These are phyloP conservation scores for Coemansia sp. DNA, from an alignment of 192 early-diverging fungal genomes.

Conservation along the genomic window DNA sequence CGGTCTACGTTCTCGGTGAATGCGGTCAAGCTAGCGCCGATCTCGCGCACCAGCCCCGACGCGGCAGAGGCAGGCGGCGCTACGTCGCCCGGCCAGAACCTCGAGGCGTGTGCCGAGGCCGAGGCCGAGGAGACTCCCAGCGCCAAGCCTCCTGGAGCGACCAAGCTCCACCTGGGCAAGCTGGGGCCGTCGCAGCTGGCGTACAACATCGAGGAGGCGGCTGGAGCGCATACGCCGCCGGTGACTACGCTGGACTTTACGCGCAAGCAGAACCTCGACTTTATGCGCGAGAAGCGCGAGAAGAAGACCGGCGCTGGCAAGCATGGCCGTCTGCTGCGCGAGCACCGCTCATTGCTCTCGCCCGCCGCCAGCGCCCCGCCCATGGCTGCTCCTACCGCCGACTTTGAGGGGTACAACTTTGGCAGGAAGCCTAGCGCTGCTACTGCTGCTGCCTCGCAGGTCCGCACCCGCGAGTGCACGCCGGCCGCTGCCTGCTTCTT, in stretches of 20 bases:
- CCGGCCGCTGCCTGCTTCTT: constrained; percentile 4
- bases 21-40: constrained; percentile 48
- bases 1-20: constrained; percentile 52
- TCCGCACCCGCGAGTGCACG: constrained; percentile 9
- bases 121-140: constrained; percentile 11
- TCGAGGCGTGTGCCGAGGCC: constrained; percentile 27
- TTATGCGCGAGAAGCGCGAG: constrained; percentile 51
- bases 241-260: constrained; percentile 53
- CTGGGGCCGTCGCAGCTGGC: constrained; percentile 51
- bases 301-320: constrained; percentile 41
- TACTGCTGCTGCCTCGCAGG: constrained; percentile 5
- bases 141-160: neutral
- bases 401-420: constrained; percentile 4
- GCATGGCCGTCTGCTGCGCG: constrained; percentile 40
- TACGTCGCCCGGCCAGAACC: constrained; percentile 11
- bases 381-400: neutral
- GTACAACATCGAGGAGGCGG: constrained; percentile 49
- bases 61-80: constrained; percentile 12
- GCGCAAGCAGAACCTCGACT: constrained; percentile 49
- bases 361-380: constrained; percentile 4
- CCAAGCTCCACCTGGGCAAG: constrained; percentile 7
- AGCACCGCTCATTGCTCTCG: constrained; percentile 12
- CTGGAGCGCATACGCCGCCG: constrained; percentile 47
- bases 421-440: neutral
- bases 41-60: constrained; percentile 38